Percentiles rank a stretch among this genome's conserved stretches.
phyloP scores from a whole-genome alignment of 2,329 filamentous ascomycete genomes.

The Exserohilum turcica region DNA sequence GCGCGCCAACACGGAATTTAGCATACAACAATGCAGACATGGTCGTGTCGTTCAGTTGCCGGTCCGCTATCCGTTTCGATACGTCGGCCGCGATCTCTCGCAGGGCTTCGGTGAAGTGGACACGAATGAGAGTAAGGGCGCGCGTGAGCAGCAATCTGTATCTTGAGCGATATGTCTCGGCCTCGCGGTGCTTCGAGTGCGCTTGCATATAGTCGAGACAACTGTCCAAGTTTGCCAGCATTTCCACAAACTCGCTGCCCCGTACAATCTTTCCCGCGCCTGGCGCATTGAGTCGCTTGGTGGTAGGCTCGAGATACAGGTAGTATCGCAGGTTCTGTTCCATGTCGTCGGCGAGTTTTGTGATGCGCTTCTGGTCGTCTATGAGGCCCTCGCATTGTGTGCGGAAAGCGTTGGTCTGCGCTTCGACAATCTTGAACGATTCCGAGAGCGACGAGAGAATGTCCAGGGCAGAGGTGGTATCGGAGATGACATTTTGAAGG shows the following conservation, averaged over 20 bases:
- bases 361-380: slow-evolving; percentile 77
- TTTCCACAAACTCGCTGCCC: slow-evolving; percentile 82
- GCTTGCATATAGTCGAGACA: slow-evolving; percentile 92
- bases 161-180: slow-evolving; percentile 82
- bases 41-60: slow-evolving; percentile 72
- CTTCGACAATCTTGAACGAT: slow-evolving; percentile 85
- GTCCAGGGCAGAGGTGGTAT: slow-evolving; percentile 75
- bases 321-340: slow-evolving; percentile 94
- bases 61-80: slow-evolving; percentile 66
- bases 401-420: slow-evolving; percentile 91
- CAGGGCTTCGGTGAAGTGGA: slow-evolving; percentile 67
- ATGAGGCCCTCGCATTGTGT: slow-evolving; percentile 88
- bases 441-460: slow-evolving; percentile 79
- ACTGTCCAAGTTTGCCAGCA: slow-evolving; percentile 83
- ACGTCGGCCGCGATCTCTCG: slow-evolving; percentile 67
- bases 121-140: slow-evolving; percentile 68
- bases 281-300: slow-evolving; percentile 86
- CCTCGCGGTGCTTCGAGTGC: slow-evolving; percentile 84
- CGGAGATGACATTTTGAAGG: slow-evolving; percentile 76
- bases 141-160: slow-evolving; percentile 81
- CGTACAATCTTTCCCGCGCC: slow-evolving; percentile 86
- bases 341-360: slow-evolving; percentile 80
- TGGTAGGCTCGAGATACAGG: slow-evolving; percentile 88
- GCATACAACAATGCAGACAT: slow-evolving; percentile 73
- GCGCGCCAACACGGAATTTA: slow-evolving; percentile 70